Evolutionary conservation across 2,329 filamentous ascomycete species (phyloP).

Genomic region (Penicillium corylophilum): DNA sequence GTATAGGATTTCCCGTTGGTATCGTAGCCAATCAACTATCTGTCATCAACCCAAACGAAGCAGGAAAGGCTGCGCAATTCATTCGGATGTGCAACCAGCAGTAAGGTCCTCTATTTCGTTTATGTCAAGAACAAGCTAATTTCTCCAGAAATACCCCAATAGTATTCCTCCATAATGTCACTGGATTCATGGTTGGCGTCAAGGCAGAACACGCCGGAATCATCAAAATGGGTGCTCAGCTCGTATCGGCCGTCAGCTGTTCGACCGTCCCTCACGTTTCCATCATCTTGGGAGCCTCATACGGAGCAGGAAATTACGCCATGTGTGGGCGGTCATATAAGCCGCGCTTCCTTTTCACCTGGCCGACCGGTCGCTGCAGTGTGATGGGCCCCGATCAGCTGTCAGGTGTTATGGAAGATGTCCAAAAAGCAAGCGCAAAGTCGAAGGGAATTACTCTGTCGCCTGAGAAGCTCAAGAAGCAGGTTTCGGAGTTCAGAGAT

Average conservation of each 20-base stretch:
- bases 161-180: constrained; percentile 50
- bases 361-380: constrained; percentile 42
- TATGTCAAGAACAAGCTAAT: neutral
- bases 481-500: constrained; percentile 26
- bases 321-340: constrained; percentile 47
- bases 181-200: constrained; percentile 51
- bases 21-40: constrained; percentile 45
- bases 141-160: constrained; percentile 38
- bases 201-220: constrained; percentile 47
- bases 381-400: constrained; percentile 46
- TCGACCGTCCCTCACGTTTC: constrained; percentile 48
- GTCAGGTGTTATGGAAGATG: constrained; percentile 40
- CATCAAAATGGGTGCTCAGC: constrained; percentile 47
- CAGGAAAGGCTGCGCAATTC: constrained; percentile 45
- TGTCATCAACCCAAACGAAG: constrained; percentile 44
- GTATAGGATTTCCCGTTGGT: constrained; percentile 35
- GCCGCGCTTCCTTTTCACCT: constrained; percentile 46
- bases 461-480: constrained; percentile 25
- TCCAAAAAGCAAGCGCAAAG: constrained; percentile 29
- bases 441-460: constrained; percentile 24
- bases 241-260: constrained; percentile 47
- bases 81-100: constrained; percentile 47
- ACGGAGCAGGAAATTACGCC: constrained; percentile 50
- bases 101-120: constrained; percentile 19
- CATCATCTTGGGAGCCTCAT: constrained; percentile 47